Base-by-base conservation (phyloP, 1,284 basidiomycete genomes). In the Tilletia caries region DNA sequence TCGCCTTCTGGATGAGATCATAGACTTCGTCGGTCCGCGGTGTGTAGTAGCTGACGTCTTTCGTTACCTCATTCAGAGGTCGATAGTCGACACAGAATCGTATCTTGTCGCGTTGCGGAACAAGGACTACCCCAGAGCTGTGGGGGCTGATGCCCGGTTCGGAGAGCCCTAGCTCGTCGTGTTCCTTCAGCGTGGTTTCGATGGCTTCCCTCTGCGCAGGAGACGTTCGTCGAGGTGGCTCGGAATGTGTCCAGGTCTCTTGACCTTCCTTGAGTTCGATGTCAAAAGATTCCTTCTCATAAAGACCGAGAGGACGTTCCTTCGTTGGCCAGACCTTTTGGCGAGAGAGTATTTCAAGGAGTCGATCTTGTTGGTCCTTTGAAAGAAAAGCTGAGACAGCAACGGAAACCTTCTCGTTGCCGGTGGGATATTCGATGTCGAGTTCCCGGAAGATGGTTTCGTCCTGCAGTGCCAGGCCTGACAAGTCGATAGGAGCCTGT, bases 21-120 rank as follows among this genome's bases (percentile, higher is more conserved):
- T 29, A 66, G 44, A 25, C n/a, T 6, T 66, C 65, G 27, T 66
- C 65, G 44, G 32, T 66, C 12, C 25, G 6, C 43, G 48, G 25
- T 13, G 37, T 41, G 37, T 5, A 41, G 70, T 84, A 86, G 71
- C 86, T 83, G 70, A 86, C 85, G 0, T 83, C 78, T 0, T 85
- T 81, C 13, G 81, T 83, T 1, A 77, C 52, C 0, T 70, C 76
- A 68, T 85, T 85, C 0, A 85, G 76, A 48, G 79, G 78, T 1
- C 83, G 68, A 64, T 84, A 85, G 70, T 85, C 82, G 10, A 84
- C 76, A 43, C 76, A 78, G 43, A 85, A 71, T 1, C 82, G 67
- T 1, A 81, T 74, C 71, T 76, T 85, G 54, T 44, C 74, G 68
- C 84, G 82, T 2, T 80, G 71, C 43, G 81, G 83, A 0, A 81